Percentiles rank a stretch among this genome's conserved stretches.
Evolutionary conservation across 1,139 yeast genomes (phyloP).

Genomic region (Candida sanyaensis): DNA sequence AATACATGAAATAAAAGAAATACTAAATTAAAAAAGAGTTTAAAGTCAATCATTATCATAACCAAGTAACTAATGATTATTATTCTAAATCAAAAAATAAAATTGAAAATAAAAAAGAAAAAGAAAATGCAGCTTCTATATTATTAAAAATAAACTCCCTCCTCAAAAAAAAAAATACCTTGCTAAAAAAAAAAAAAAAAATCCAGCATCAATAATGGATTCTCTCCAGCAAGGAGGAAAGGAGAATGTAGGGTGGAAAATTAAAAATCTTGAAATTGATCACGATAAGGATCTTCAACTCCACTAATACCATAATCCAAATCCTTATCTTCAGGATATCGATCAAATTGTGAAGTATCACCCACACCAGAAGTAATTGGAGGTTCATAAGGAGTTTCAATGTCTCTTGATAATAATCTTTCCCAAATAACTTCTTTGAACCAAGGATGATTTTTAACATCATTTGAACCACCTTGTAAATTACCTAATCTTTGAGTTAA

Average conservation of each 20-base stretch:
- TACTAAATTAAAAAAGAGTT: neutral
- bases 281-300: conserved; percentile 75
- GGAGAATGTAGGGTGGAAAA: neutral
- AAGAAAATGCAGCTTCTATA: neutral
- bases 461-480: conserved; percentile 83
- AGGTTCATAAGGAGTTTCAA: conserved; percentile 98
- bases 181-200: too few species aligned
- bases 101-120: neutral
- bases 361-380: conserved; percentile 98
- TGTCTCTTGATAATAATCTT: conserved; percentile 78
- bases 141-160: too few species aligned
- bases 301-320: conserved; percentile 79
- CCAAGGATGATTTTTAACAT: conserved; percentile 91
- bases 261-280: conserved; percentile 75
- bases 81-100: neutral
- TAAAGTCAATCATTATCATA: neutral
- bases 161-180: too few species aligned
- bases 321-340: conserved; percentile 88
- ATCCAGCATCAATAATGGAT: too few species aligned
- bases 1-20: neutral
- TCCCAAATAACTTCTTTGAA: conserved; percentile 97
- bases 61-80: too few species aligned
- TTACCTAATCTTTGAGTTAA: conserved; percentile 89
- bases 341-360: conserved; percentile 89
- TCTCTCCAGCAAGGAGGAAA: too few species aligned